Base-by-base conservation (phyloP, 2,329 filamentous ascomycete genomes). In the Gliomastix tumulicola region DNA sequence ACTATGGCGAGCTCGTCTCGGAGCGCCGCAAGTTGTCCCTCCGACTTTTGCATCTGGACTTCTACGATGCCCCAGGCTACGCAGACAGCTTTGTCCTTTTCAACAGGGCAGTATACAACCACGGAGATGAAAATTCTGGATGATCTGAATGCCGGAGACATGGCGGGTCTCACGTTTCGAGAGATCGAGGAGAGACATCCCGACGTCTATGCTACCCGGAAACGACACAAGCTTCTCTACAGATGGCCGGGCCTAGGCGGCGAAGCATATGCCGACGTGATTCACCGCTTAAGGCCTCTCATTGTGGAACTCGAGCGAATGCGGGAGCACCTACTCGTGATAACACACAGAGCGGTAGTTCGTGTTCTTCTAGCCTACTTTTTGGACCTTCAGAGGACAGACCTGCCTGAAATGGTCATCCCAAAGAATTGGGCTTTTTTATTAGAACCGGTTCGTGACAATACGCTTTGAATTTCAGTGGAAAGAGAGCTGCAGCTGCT, bases 141-240 rank as follows among this genome's bases (percentile, higher is more conserved):
- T 54, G 92, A 98, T 64, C 82, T 98, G 27, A 92, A 98, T 59
- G 88, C 88, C 2, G 92, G 92, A 35, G 87, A 96, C 33, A 98
- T 92, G 64, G 92, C 98, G 52, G 89, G 90, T 37, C 79, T 97
- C 58, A 98, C 92, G 2, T 96, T 96, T 59, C 86, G 88, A 53
- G 84, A 98, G 56, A 97, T 98, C 55, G 88, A 92, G 52, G 79
- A 94, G 51, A 68, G 76, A 37, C 97, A 87, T 56, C 92, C 92
- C 0, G 89, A 96, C 48, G 92, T 98, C 65, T 98, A 98, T 65
- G 79, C 81, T 34, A 88, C 90, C 22, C 86, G 92, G 43, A 92
- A 98, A 60, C 88, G 94, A 47, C 92, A 98, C 71, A 98, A 98
- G 64, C 97, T 97, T 76, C 97, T 98, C 68, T 98, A 98, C 66